Evolutionary conservation across 2,329 filamentous ascomycete genomes (phyloP), one percentile per base, ranked within the genome.

Genomic region (Cladosporium sphaerospermum): DNA sequence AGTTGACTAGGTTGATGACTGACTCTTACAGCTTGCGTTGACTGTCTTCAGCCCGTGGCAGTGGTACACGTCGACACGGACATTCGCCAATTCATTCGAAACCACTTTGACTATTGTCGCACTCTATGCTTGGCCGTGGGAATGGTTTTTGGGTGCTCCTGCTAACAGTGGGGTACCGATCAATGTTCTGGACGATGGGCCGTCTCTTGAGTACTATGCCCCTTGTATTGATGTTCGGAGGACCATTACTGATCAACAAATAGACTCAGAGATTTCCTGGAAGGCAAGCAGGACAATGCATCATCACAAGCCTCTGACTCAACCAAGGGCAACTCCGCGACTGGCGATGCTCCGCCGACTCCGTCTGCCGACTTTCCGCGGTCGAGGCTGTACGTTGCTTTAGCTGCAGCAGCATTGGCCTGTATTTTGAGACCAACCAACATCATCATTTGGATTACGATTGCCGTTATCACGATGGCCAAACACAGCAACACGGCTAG

Each of bases 21-120:
- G n/a, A n/a, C n/a, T n/a, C n/a, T n/a, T n/a, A n/a, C n/a, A n/a
- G 84, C 75, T 95, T 43, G 78, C 80, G 54, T 78, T 93, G 71
- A 84, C 83, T 3, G 69, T 87, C 41, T 74, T 84, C 63, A 95
- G 84, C 69, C 89, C 93, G 6, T 99, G 93, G 90, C 89, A 96
- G 69, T 97, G 89, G 88, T 97, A 93, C 71, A 93, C 86, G 71
- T 93, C 90, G 1, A 92, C 90, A 0, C 81, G 93, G 44, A 96
- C 93, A 1, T 86, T 99, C 65, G 96, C 92, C 52, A 99, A 99
- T 72, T 93, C 85, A 49, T 75, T 97, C 4, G 93, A 99, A 75
- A 89, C 86, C n/a, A 88, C 87, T 0, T 73, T 99, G 61, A 96
- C 92, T 4, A 77, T 87, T 55, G 77, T 83, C 62, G 92, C 90